These are phyloP conservation scores for Sclerotiophoma versabilis DNA, from an alignment of 2,329 filamentous ascomycete genomes.

Conservation along the genomic window DNA sequence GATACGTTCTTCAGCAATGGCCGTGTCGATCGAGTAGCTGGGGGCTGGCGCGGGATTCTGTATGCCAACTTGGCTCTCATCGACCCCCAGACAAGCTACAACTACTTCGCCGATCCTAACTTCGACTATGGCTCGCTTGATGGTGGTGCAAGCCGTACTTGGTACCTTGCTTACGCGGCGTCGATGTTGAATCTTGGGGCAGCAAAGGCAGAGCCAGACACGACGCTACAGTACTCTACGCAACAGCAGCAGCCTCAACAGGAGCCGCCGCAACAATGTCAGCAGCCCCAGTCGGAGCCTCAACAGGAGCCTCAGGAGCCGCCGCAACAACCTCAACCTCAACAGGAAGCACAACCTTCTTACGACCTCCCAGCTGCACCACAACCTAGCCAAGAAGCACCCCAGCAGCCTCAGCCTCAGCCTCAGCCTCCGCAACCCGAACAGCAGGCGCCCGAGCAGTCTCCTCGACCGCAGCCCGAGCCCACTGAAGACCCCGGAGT, in stretches of 20 bases:
- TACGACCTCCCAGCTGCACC: neutral
- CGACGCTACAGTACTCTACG: neutral
- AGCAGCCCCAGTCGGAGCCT: neutral
- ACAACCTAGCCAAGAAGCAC: neutral
- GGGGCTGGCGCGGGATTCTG: slow-evolving; percentile 86
- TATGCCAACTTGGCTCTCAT: slow-evolving; percentile 84
- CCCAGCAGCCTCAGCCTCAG: neutral
- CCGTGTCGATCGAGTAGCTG: slow-evolving; percentile 68
- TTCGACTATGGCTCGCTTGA: slow-evolving; percentile 77
- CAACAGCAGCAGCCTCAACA: neutral
- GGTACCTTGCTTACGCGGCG: slow-evolving; percentile 49
- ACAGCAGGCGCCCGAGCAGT: neutral
- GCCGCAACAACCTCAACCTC: neutral
- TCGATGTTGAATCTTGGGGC: slow-evolving; percentile 28
- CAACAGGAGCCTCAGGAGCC: neutral
- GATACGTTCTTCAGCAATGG: slow-evolving; percentile 76
- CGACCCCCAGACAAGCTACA: slow-evolving; percentile 72
- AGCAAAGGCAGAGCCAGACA: neutral
- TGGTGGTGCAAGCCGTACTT: slow-evolving; percentile 70
- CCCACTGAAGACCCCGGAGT: neutral
- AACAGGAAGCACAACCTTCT: neutral
- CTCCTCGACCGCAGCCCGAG: neutral
- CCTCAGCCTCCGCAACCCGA: neutral
- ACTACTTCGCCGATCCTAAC: slow-evolving; percentile 72
- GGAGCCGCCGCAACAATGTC: neutral